Evolutionary conservation across 768 basidiomycete genomes (phyloP).

Genomic region (Exidia glandulosa): DNA sequence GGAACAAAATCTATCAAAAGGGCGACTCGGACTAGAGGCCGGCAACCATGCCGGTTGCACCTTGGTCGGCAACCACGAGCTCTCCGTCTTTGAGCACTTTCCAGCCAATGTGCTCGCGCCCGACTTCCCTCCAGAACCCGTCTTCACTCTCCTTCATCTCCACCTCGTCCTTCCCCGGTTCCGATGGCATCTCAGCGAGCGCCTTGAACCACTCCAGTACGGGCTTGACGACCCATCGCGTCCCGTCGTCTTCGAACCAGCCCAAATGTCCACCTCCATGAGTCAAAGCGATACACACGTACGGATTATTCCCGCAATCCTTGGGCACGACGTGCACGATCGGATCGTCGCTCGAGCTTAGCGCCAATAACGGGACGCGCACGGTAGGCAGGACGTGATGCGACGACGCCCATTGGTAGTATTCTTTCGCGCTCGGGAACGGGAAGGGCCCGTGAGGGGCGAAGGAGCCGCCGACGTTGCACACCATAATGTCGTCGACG

Average conservation of each 20-base stretch:
- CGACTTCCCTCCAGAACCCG: not conserved
- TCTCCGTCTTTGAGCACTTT: not conserved
- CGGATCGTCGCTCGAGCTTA: conserved; percentile 72
- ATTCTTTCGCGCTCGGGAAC: conserved; percentile 32
- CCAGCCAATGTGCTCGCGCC: not conserved
- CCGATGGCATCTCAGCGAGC: conserved; percentile 27
- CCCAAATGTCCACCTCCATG: conserved; percentile 67
- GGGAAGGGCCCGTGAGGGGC: conserved; percentile 28
- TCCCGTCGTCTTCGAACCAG: conserved; percentile 50
- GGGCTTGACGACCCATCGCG: conserved; percentile 59
- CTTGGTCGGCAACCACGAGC: not conserved
- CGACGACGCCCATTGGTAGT: conserved; percentile 46
- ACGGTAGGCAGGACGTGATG: conserved; percentile 49
- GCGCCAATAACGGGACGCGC: conserved; percentile 60
- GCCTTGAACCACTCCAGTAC: conserved; percentile 62
- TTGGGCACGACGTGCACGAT: conserved; percentile 54
- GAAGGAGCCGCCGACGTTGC: conserved; percentile 42
- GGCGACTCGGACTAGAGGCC: not conserved
- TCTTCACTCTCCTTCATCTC: not conserved
- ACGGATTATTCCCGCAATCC: conserved; percentile 37
- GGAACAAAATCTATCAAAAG: too few relatives aligned
- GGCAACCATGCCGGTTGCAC: not conserved
- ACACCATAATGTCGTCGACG: conserved; percentile 55
- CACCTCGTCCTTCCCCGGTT: not conserved
- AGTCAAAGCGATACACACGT: conserved; percentile 52